A percentile compares a stretch with the other conserved stretches of the same genome.
These are phyloP conservation scores for Trichoderma sp. DNA, from an alignment of 2,329 filamentous ascomycete species.

Conservation along the genomic window DNA sequence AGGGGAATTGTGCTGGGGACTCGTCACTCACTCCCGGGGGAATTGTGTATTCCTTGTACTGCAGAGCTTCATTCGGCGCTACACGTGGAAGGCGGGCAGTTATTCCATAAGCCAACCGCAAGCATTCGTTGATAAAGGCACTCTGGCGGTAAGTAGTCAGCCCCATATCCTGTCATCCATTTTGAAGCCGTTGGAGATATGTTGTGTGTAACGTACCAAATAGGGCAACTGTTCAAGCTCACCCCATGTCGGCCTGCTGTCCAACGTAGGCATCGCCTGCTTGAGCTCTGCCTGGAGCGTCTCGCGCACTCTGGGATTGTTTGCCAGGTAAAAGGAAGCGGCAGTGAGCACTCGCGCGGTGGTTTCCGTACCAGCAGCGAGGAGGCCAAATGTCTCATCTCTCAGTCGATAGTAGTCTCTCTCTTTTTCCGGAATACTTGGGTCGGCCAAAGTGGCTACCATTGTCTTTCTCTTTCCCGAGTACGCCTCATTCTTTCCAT, in stretches of 20 bases:
- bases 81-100: constrained; percentile 31
- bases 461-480: constrained; percentile 7
- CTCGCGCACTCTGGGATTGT: not conserved
- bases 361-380: constrained; percentile 28
- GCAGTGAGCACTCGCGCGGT: constrained; percentile 21
- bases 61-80: constrained; percentile 31
- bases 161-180: not conserved
- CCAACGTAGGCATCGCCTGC: constrained; percentile 8
- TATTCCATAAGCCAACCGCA: constrained; percentile 24
- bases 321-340: constrained; percentile 22
- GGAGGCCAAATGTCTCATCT: constrained; percentile 25
- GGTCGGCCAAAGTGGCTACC: constrained; percentile 17
- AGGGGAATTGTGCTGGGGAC: not conserved
- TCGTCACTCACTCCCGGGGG: constrained; percentile 33
- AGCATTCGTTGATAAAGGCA: constrained; percentile 25
- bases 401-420: constrained; percentile 21
- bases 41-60: constrained; percentile 36
- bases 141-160: constrained; percentile 7
- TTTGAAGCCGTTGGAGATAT: not conserved
- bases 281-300: constrained; percentile 24
- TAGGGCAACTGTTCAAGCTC: constrained; percentile 24
- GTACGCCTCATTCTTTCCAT: not conserved
- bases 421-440: constrained; percentile 21
- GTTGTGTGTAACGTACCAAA: constrained; percentile 15
- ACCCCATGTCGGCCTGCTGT: constrained; percentile 16